Conservation (phyloP, 164 flowering plant species). For the Annona cherimola region DNA sequence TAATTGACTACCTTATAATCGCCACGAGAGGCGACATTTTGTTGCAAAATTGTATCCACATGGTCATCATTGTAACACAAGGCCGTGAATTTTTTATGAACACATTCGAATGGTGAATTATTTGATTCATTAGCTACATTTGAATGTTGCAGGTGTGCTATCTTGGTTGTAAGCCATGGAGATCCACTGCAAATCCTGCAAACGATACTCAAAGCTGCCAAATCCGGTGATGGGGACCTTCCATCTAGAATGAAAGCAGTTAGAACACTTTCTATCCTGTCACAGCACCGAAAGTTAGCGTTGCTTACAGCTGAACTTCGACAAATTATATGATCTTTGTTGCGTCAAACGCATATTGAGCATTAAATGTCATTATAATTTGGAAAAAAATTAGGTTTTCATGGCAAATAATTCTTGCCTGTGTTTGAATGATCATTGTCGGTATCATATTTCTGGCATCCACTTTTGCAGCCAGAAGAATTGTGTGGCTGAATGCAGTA, state of each 20-base stretch:
- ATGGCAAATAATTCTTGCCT: background rate
- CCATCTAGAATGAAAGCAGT: constrained; percentile 44
- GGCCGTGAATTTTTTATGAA: too few relatives aligned
- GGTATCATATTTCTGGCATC: background rate
- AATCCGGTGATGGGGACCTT: constrained; percentile 31
- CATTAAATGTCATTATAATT: background rate
- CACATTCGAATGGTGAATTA: background rate
- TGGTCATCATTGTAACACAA: background rate
- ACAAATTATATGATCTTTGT: constrained; percentile 18
- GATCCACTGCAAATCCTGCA: constrained; percentile 93
- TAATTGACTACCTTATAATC: background rate
- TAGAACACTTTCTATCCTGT: constrained; percentile 41
- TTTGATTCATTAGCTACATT: background rate
- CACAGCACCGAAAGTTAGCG: constrained; percentile 75
- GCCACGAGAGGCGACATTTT: background rate
- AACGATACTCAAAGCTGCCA: constrained; percentile 54
- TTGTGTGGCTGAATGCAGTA: background rate
- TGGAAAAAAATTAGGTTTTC: background rate
- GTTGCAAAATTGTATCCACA: background rate
- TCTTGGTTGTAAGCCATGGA: constrained; percentile 89
- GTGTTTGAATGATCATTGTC: background rate
- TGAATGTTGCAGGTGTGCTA: constrained; percentile 47
- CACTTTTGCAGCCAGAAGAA: background rate
- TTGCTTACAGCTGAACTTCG: constrained; percentile 79
- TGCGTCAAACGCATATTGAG: background rate